Percentiles rank a stretch among this genome's conserved stretches.
phyloP scores from a whole-genome alignment of 2,329 filamentous ascomycete species.

The Cladosporium sp. region DNA sequence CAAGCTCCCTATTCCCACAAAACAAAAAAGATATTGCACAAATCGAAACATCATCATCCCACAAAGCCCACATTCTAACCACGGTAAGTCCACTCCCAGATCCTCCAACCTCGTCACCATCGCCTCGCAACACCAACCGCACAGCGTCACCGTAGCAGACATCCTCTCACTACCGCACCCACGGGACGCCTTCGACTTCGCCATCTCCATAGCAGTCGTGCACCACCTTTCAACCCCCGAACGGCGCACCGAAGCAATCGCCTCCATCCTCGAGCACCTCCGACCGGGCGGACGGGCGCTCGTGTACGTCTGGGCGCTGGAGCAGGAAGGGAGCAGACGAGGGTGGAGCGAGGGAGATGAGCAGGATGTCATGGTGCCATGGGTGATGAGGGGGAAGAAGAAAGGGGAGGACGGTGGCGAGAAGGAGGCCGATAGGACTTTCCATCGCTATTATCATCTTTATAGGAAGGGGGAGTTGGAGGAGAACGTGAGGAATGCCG shows the following conservation, averaged over 20 bases:
- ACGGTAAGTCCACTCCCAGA: conserved; percentile 35
- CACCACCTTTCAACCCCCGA: conserved; percentile 82
- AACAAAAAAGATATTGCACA: too few species aligned
- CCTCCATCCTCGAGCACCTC: conserved; percentile 65
- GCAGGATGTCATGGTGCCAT: conserved; percentile 94
- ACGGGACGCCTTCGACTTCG: conserved; percentile 68
- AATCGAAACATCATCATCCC: too few species aligned
- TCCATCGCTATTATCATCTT: conserved; percentile 90
- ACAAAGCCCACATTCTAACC: conserved; percentile 16
- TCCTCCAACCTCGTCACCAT: conserved; percentile 57
- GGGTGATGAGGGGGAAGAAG: conserved; percentile 60
- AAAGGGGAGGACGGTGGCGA: conserved; percentile 21
- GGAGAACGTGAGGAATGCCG: conserved; percentile 67
- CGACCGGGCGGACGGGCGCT: conserved; percentile 61
- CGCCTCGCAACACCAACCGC: conserved; percentile 54
- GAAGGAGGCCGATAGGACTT: conserved; percentile 49
- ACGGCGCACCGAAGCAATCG: conserved; percentile 69
- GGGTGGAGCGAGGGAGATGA: conserved; percentile 81
- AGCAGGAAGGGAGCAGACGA: conserved; percentile 79
- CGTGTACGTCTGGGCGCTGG: conserved; percentile 92
- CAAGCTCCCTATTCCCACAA: too few species aligned
- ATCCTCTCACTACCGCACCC: conserved; percentile 79
- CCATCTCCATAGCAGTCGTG: conserved; percentile 87
- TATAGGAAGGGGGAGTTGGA: conserved; percentile 86
- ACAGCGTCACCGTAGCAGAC: conserved; percentile 74